phyloP scores from a whole-genome alignment of 495 filamentous ascomycete genomes.

The Penicillium pulvis region DNA sequence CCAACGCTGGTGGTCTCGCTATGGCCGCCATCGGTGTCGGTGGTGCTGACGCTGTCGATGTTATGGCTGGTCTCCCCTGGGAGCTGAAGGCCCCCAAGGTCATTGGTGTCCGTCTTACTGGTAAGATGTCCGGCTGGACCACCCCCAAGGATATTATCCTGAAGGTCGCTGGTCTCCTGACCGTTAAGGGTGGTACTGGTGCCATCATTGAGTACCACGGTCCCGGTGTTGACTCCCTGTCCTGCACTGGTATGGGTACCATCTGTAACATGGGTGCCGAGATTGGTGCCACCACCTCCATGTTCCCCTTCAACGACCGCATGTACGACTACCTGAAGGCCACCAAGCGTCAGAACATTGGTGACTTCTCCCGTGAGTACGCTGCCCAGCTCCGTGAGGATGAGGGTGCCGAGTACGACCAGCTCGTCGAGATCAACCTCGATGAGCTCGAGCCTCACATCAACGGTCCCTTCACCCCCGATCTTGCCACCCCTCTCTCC shows the following conservation, averaged over 20 bases:
- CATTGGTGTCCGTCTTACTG: conserved; percentile 93
- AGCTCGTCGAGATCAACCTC: conserved; percentile 94
- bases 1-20: conserved; percentile 95
- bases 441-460: conserved; percentile 95
- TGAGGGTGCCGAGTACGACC: conserved; percentile 93
- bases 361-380: conserved; percentile 84
- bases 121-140: conserved; percentile 89
- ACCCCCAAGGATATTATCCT: conserved; percentile 97
- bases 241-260: conserved; percentile 70
- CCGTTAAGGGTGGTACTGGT: conserved; percentile 97
- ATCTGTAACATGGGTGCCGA: conserved; percentile 86
- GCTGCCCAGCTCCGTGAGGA: conserved; percentile 86
- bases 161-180: conserved; percentile 95
- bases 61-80: conserved; percentile 98
- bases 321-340: conserved; percentile 95
- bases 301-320: conserved; percentile 98
- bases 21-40: conserved; percentile 97
- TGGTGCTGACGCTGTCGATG: conserved; percentile 98
- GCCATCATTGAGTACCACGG: conserved; percentile 96
- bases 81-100: conserved; percentile 97
- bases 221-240: conserved; percentile 73
- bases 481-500: conserved; percentile 96
- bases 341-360: conserved; percentile 89
- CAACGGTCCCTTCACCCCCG: conserved; percentile 99
- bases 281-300: conserved; percentile 94